Evolutionary conservation across 768 basidiomycete species (phyloP).

Genomic region (Mycena haematopus): DNA sequence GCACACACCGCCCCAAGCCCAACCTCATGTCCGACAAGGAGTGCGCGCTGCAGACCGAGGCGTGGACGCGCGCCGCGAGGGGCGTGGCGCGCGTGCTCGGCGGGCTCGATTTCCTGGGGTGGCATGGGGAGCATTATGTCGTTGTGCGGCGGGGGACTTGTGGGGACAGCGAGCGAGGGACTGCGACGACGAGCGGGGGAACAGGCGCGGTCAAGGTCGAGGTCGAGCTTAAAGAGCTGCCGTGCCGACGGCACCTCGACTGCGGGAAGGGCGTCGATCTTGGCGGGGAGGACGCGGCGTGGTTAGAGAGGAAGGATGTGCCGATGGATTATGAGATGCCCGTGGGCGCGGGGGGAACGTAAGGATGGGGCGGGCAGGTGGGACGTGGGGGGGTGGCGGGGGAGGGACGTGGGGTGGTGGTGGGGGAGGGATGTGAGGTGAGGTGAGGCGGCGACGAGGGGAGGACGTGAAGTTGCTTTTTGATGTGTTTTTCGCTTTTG

Average conservation of each 20-base stretch:
- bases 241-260: conserved; percentile 60
- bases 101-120: conserved; percentile 70
- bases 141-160: conserved; percentile 54
- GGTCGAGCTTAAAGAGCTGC: conserved; percentile 66
- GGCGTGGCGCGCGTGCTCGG: conserved; percentile 57
- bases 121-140: conserved; percentile 76
- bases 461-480: no score
- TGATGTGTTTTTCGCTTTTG: no score
- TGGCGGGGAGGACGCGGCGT: conserved; percentile 64
- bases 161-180: no score
- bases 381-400: no score
- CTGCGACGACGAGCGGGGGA: no score
- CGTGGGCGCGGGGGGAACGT: no score
- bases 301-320: conserved; percentile 77
- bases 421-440: no score
- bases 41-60: conserved; percentile 59
- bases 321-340: conserved; percentile 78
- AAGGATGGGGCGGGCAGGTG: no score
- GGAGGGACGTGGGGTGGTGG: no score
- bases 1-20: conserved; percentile 58
- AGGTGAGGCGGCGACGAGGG: no score
- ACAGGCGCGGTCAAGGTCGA: no score
- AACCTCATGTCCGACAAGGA: conserved; percentile 66
- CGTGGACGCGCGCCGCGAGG: conserved; percentile 57
- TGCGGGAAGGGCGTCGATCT: conserved; percentile 72